Conservation (phyloP, 208 protist genomes). For the Leishmania arabica region DNA sequence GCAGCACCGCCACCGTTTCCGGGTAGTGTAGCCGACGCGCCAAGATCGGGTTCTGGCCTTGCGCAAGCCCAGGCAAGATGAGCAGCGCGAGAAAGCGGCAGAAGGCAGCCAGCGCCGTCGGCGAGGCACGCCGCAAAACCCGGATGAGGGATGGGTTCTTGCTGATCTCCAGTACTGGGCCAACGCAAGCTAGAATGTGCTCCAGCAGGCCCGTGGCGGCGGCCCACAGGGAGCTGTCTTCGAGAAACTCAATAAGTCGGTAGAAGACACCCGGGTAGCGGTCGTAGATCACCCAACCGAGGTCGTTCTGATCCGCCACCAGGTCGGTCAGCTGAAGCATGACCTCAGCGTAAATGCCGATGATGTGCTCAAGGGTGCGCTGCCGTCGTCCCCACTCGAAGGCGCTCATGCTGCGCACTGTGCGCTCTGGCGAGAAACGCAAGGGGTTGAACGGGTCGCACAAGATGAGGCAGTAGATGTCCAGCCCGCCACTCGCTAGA, state of each 20-base stretch:
- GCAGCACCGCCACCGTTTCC: conserved; percentile 53
- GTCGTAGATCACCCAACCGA: conserved; percentile 82
- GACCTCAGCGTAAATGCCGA: conserved; percentile 35
- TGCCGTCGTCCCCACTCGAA: conserved; percentile 11
- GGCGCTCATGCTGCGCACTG: conserved; percentile 8
- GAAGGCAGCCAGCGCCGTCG: conserved; percentile 45
- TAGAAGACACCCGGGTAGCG: conserved; percentile 77
- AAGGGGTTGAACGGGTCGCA: conserved; percentile 51
- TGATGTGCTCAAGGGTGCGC: conserved; percentile 17
- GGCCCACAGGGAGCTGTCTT: conserved; percentile 38
- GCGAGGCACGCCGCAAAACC: conserved; percentile 45
- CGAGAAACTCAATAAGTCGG: conserved; percentile 71
- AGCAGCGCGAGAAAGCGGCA: conserved; percentile 78
- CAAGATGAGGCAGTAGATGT: conserved; percentile 65
- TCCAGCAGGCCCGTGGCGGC: conserved; percentile 51
- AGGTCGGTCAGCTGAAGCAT: conserved; percentile 68
- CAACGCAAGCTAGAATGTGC: conserved; percentile 70
- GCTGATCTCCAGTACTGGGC: conserved; percentile 79
- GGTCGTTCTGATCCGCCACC: conserved; percentile 61
- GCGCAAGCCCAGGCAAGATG: conserved; percentile 54
- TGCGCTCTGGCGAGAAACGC: conserved; percentile 14
- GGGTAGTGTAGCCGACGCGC: conserved; percentile 52
- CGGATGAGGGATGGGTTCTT: conserved; percentile 50
- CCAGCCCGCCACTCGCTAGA: conserved; percentile 64
- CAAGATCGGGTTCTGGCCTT: conserved; percentile 44